Base-by-base conservation (phyloP, 2,329 filamentous ascomycete species). In the Neoscytalidium dimidiatum region DNA sequence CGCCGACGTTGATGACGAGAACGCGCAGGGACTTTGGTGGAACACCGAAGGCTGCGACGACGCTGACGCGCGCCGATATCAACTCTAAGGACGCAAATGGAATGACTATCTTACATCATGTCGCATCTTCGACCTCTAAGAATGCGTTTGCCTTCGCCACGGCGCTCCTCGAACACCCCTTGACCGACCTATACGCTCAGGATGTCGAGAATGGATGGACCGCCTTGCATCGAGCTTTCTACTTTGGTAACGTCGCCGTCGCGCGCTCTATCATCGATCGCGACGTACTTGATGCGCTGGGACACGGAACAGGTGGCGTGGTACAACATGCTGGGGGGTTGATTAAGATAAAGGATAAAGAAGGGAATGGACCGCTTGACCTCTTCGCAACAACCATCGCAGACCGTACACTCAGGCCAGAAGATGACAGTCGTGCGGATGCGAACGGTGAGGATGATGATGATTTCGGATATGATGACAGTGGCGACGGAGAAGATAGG, bases 181-280 rank as follows among this genome's bases (percentile, higher is more conserved):
- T 90, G 61, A 86, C 93, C 69, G 95, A 99, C 78, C 81, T 98
- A 8, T 95, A 97, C 72, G 83, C 85, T 2, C 94, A 96, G 75
- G 95, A 99, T 76, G 82, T 84, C 7, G 95, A 99, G 77, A 98
- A 91, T 77, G 94, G 94, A 49, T 99, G 95, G 95, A 99, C 96
- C 67, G 90, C 94, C 41, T 83, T 99, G 43, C 95, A 99, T 74
- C 87, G 95, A 71, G 92, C 94, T 7, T 83, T 98, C 46, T 98
- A 97, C 75, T 88, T 89, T 70, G 94, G 94, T 52, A 97, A 97
- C 73, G 88, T 95, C 58, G 89, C 91, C 6, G 90, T 96, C 69
- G 95, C 95, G 2, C 88, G 92, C 52, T 83, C 92, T 21, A 87
- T 99, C 33, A 83, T 99, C 68, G 87, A 90, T 60, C 90, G 90